Evolutionary conservation across 148 eudicot genomes (phyloP), one percentile per base, ranked within the genome.

Genomic region (Chenopodium suecicum): DNA sequence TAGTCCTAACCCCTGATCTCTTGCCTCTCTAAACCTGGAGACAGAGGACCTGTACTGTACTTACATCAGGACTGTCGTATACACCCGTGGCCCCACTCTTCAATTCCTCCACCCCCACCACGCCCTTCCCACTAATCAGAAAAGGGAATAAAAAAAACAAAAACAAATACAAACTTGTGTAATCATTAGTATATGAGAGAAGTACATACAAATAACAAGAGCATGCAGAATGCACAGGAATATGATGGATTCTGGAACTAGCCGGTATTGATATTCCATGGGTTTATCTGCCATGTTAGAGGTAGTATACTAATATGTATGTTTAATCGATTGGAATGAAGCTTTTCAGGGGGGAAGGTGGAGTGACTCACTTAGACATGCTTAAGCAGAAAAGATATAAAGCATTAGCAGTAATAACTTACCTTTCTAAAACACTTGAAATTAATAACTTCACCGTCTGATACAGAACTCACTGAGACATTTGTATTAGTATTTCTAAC

Each of bases 361-460:
- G 52, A 48, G 60, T 54, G 7, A 20, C 29, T 19, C 29, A 8
- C 7, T 2, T 19, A 47, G 13, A 19, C 65, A 62, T 62, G 65
- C 65, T 31, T 27, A 31, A 50, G 73, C 41, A 70, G 20, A 11
- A 34, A 79, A 29, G 29, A 52, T 48, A 20, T 50, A 25, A 78
- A 47, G 74, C 63, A 48, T 25, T 52, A 19, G 16, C 12, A 5
- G 16, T 65, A 47, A 46, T 4, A 31, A 70, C 31, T 86, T 82
- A 94, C 99, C 98, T 94, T 97, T 81, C 89, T 91, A 82, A 97
- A 97, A 63, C 95, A 89, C 87, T 97, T 97, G 83, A 97, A 97
- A 85, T 97, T 92, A 73, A 89, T 22, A 52, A 89, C 89, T 70
- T 78, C 85, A 70, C 73, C 79, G 47, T 86, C 79, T 7, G 80